Evolutionary conservation across 108 stramenopile genomes (phyloP).

Genomic region (Poteriospumella lacustris): DNA sequence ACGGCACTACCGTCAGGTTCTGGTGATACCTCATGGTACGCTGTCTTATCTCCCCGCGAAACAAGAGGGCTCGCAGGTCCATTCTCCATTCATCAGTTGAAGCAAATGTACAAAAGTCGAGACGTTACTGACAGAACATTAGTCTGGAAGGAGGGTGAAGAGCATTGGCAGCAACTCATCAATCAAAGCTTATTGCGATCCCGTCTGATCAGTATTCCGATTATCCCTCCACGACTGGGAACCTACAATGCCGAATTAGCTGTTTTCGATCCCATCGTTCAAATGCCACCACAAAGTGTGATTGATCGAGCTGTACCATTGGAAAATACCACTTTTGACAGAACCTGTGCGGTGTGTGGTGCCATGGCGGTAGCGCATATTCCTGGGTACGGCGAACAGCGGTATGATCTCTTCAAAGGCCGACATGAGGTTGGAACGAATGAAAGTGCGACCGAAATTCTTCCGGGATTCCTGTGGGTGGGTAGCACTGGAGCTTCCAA

Average conservation of each 20-base stretch:
- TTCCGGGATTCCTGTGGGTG: constrained; percentile 4
- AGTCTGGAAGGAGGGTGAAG: background rate
- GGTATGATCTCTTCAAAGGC: background rate
- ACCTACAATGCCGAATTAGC: background rate
- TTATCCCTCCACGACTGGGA: background rate
- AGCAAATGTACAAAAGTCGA: background rate
- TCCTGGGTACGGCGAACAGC: background rate
- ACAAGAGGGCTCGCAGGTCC: constrained; percentile 6
- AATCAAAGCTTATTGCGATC: background rate
- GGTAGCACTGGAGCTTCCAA: background rate
- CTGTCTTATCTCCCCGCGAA: background rate
- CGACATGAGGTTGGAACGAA: background rate
- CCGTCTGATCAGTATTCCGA: background rate
- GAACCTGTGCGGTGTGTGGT: background rate
- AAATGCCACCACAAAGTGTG: background rate
- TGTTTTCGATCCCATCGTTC: constrained; percentile 3
- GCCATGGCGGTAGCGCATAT: background rate
- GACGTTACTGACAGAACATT: constrained; percentile 2
- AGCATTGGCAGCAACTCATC: background rate
- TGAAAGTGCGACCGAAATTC: background rate
- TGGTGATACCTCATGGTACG: background rate
- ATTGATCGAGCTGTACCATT: background rate
- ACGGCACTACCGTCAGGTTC: background rate
- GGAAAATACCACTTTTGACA: background rate
- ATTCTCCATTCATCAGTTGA: background rate